Conservation (phyloP, 2,329 filamentous ascomycete species). For the Immersiporthe knoxdaviesiana region DNA sequence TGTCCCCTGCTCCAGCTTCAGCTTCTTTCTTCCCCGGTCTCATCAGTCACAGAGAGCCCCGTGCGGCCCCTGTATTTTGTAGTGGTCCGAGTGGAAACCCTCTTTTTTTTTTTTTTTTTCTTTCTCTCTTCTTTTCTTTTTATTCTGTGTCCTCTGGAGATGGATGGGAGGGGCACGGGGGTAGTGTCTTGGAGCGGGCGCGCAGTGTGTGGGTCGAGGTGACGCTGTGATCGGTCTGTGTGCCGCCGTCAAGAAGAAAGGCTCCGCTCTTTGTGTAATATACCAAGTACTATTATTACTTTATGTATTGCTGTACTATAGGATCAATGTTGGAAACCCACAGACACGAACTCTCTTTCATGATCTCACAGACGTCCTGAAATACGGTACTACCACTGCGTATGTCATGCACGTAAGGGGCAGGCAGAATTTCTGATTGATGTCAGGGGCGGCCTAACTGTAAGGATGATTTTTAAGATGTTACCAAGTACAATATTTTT, state of each 20-base stretch:
- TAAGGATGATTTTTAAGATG: neutral
- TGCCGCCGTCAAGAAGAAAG: neutral
- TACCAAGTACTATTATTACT: no score
- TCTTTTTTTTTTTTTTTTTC: neutral
- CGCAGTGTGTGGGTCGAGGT: conserved; percentile 12
- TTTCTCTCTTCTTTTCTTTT: neutral
- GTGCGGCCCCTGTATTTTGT: conserved; percentile 26
- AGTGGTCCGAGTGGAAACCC: neutral
- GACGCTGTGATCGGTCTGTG: conserved; percentile 24
- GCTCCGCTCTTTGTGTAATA: conserved; percentile 1
- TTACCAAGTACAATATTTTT: neutral
- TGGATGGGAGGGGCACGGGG: neutral
- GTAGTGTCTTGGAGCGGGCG: neutral
- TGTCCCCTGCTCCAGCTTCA: conserved; percentile 1
- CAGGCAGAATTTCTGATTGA: neutral
- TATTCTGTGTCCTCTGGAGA: neutral
- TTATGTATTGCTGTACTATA: neutral
- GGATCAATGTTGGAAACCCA: neutral
- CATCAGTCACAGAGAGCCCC: conserved; percentile 18
- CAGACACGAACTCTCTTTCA: neutral
- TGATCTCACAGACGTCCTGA: neutral
- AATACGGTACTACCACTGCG: neutral
- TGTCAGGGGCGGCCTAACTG: neutral
- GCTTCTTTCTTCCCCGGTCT: conserved; percentile 15
- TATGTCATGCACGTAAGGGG: neutral